A percentile compares a stretch with the other conserved stretches of the same genome.
phyloP scores from a whole-genome alignment of 495 filamentous ascomycete species.

The Hypoxylon lienhwacheense region DNA sequence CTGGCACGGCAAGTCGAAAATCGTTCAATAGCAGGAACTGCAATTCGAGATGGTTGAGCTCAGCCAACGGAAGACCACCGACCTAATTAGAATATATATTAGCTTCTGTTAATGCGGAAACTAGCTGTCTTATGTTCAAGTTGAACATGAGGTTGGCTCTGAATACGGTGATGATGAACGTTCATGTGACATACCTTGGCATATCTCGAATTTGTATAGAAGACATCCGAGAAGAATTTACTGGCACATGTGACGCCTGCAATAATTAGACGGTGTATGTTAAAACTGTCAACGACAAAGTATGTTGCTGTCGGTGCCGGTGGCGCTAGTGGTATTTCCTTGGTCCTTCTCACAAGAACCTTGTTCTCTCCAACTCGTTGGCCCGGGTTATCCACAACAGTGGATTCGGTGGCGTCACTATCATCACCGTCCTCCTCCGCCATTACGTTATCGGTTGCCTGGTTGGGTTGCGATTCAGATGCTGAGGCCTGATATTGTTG shows the following conservation, averaged over 20 bases:
- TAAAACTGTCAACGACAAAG: constrained; percentile 98
- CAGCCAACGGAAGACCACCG: constrained; percentile 90
- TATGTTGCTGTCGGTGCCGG: constrained; percentile 61
- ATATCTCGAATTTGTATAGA: constrained; percentile 99
- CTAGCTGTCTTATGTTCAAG: background rate
- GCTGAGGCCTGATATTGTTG: constrained; percentile 20
- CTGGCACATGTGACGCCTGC: constrained; percentile 97
- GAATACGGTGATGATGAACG: background rate
- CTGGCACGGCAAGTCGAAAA: constrained; percentile 89
- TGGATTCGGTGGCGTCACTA: constrained; percentile 45
- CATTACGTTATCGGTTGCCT: constrained; percentile 41
- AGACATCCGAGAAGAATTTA: constrained; percentile 99
- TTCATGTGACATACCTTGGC: constrained; percentile 73
- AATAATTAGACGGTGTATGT: constrained; percentile 97
- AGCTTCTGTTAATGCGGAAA: background rate
- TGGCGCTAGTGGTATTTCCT: constrained; percentile 39
- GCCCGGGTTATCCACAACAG: constrained; percentile 46
- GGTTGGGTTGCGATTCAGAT: constrained; percentile 2
- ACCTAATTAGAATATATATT: constrained; percentile 59
- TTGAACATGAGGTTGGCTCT: background rate
- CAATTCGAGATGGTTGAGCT: constrained; percentile 95
- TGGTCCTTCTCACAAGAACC: constrained; percentile 17
- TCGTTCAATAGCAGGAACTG: constrained; percentile 97
- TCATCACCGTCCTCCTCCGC: constrained; percentile 37
- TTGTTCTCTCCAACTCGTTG: constrained; percentile 21